phyloP scores from a whole-genome alignment of 139 green algal genomes.

The Tetradesmus obliquus region DNA sequence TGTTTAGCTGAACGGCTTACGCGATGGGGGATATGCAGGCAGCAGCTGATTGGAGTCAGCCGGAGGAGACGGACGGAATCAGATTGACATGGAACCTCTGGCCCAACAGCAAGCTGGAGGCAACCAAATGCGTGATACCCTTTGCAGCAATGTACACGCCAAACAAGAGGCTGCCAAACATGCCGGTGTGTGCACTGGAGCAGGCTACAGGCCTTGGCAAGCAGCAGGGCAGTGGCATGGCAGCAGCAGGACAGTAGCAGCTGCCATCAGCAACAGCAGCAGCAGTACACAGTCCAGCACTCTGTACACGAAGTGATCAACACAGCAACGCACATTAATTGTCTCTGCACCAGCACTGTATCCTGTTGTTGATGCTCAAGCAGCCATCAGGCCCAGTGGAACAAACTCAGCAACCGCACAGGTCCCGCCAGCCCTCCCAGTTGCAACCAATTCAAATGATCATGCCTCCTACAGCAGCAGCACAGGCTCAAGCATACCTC shows the following conservation, averaged over 20 bases:
- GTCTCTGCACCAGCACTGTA: neutral
- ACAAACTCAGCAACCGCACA: neutral
- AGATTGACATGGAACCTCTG: slow-evolving; percentile 89
- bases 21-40: neutral
- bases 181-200: slow-evolving; percentile 77
- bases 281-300: neutral
- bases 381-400: neutral
- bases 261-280: neutral
- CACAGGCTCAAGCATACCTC: neutral
- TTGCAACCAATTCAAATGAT: neutral
- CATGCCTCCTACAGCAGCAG: neutral
- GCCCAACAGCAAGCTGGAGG: slow-evolving; percentile 93
- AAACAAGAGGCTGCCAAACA: slow-evolving; percentile 80
- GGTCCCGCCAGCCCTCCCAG: neutral
- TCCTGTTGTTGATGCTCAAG: neutral
- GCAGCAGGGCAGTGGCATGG: neutral
- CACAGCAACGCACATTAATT: neutral
- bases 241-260: slow-evolving; percentile 14
- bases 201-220: neutral
- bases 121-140: slow-evolving; percentile 96
- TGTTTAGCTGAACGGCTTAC: neutral
- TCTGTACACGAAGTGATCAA: neutral
- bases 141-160: slow-evolving; percentile 95
- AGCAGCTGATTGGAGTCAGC: slow-evolving; percentile 32
- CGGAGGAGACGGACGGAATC: slow-evolving; percentile 44